Evolutionary conservation across 2,329 filamentous ascomycete genomes (phyloP), one percentile per base, ranked within the genome.

Genomic region (Cladosporium colombiae): DNA sequence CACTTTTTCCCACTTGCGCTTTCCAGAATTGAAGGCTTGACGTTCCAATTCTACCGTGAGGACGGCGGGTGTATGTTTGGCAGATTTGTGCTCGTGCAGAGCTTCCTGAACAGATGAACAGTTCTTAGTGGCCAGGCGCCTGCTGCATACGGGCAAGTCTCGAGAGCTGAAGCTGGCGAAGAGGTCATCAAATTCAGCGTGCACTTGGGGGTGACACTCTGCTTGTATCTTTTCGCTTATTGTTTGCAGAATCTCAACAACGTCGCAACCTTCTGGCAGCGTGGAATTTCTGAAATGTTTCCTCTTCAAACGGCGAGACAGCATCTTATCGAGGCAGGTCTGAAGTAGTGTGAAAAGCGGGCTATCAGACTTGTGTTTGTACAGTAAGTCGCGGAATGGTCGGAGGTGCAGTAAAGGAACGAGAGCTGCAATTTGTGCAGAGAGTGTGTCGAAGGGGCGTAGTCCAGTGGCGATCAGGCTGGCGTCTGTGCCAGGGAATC

Each of bases 331-430:
- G 27, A 75, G 68, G 29, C 71, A 52, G 16, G 59, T 60, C 57
- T 74, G 71, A 10, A 64, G 29, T 11, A 64, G 62, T 23, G 33
- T 46, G n/a, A 59, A 53, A 21, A 59, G 53, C 35, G 50, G 2
- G 46, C 44, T 59, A 11, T 52, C 55, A 10, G 37, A 59, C n/a
- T 59, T 64, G 40, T 64, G 76, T 7, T 75, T 76, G 70, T 87
- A 85, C 33, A 88, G 77, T 29, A 88, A 77, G 49, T 83, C 77
- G 67, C 86, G 82, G 72, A 89, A 85, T 0, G 86, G 86, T n/a
- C 80, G 81, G 66, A 88, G 80, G 64, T 88, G 81, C 66, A 88
- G 76, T 82, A 85, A 80, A 2, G 84, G 82, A n/a, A 89, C 71
- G 0, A 84, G 83, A 25, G 86, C 85, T 10, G 87, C 78, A 63